Base-by-base conservation (phyloP, 2,329 filamentous ascomycete genomes). In the Endothia cerciana region DNA sequence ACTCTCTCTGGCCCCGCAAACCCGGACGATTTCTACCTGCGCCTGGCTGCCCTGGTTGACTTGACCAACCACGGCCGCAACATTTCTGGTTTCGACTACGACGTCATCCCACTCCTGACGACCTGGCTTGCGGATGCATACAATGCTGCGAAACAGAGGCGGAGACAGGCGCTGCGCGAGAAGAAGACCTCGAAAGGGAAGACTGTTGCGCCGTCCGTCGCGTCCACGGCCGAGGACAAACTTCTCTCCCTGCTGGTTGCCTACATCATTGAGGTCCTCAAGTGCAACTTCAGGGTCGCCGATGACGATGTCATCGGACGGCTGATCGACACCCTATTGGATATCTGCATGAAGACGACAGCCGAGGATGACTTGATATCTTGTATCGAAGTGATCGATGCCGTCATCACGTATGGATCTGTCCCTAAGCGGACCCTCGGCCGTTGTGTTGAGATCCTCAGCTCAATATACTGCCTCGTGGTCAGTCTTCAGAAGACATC, bases 231-330 rank as follows among this genome's bases (percentile, higher is more conserved):
- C 36, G 87, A 89, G 72, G 88, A 90, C 67, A 83, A 84, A 69
- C 88, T 87, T 71, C 80, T 93, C 62, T 79, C 83, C 2, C 83
- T 85, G 58, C 77, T 93, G 2, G 92, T 93, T 72, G 77, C 80
- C 15, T 91, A 89, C 70, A 82, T 90, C 63, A 83, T 85, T 65
- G 87, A 91, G 68, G 82, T 92, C 63, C 87, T 91, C 78, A 92
- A 91, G 73, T 93, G 91, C 80, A 92, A 89, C 74, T 90, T 88
- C 74, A 90, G 89, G 70, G 83, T 87, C 40, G 87, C 90, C 30
- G 84, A 85, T 69, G 88, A 91, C 69, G 77, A 82, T 40, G 85
- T 89, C 56, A 81, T 91, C 25, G 83, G 83, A 61, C 80, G 81
- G 3, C 77, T 93, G 62, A 85, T 94, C 65, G 82, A 86, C 65